Percentiles rank a stretch among this genome's conserved stretches.
Evolutionary conservation across 1,284 basidiomycete genomes (phyloP).

Genomic region (Fistulina hepatica): DNA sequence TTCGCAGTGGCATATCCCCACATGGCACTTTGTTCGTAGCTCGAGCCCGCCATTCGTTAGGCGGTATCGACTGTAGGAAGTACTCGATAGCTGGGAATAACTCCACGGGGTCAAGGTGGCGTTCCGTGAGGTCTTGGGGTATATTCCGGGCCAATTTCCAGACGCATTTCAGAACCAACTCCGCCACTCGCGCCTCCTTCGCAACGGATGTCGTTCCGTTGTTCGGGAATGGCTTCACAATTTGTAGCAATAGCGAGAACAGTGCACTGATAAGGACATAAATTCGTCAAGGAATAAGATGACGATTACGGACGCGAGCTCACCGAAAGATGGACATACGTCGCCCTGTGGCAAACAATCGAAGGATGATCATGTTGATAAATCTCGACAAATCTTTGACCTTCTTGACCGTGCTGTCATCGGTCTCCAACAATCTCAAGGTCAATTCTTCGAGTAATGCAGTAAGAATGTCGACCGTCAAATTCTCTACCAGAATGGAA

Average conservation of each 20-base stretch:
- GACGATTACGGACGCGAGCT: constrained; percentile 6
- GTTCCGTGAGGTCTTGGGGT: constrained; percentile 79
- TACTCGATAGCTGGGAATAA: constrained; percentile 92
- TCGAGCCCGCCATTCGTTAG: constrained; percentile 90
- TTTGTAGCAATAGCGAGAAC: constrained; percentile 77
- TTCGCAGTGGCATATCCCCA: constrained; percentile 94
- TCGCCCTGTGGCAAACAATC: constrained; percentile 85
- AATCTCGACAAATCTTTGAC: constrained; percentile 88
- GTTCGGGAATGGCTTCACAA: constrained; percentile 77
- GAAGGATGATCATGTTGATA: constrained; percentile 96
- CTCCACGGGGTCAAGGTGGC: constrained; percentile 75
- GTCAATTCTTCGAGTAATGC: constrained; percentile 82
- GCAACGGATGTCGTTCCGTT: constrained; percentile 59
- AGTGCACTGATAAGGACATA: constrained; percentile 48
- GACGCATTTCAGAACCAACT: constrained; percentile 94
- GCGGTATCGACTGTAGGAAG: constrained; percentile 88
- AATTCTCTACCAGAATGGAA: constrained; percentile 65
- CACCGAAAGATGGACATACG: constrained; percentile 89
- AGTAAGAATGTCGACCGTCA: constrained; percentile 72
- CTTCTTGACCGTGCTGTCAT: constrained; percentile 66
- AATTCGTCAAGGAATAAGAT: constrained; percentile 6
- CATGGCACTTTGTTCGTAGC: constrained; percentile 86
- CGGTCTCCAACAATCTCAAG: constrained; percentile 81
- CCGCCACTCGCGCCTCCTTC: constrained; percentile 84
- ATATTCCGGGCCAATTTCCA: constrained; percentile 97